Evolutionary conservation across 768 basidiomycete genomes (phyloP).

Genomic region (Saitozyma podzolica): DNA sequence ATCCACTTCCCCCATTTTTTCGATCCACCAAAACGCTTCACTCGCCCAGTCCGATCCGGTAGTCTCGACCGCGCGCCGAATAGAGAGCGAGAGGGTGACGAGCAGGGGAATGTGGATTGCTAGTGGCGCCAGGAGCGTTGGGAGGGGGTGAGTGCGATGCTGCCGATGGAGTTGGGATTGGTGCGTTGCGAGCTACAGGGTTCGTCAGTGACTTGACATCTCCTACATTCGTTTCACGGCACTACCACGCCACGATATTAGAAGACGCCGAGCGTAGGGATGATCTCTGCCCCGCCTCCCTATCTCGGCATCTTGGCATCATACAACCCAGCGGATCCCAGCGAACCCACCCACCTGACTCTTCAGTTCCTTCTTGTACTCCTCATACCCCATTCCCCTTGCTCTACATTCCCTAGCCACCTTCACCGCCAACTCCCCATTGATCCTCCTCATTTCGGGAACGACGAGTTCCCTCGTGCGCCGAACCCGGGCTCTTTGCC

Average conservation of each 20-base stretch:
- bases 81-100: constrained; percentile 45
- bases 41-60: constrained; percentile 26
- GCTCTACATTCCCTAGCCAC: constrained; percentile 44
- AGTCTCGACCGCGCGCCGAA: constrained; percentile 49
- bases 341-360: constrained; percentile 32
- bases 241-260: not conserved
- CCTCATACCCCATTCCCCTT: constrained; percentile 44
- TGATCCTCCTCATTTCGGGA: constrained; percentile 45
- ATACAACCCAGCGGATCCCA: too few species aligned
- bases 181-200: constrained; percentile 30
- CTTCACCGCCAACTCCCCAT: constrained; percentile 34
- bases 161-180: constrained; percentile 35
- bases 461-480: constrained; percentile 41
- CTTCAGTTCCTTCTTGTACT: constrained; percentile 47
- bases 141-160: constrained; percentile 46
- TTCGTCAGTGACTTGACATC: not conserved
- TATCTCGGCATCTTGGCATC: too few species aligned
- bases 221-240: not conserved
- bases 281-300: too few species aligned
- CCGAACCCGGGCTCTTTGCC: constrained; percentile 45
- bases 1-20: constrained; percentile 47
- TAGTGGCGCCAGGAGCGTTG: constrained; percentile 48
- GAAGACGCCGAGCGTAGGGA: too few species aligned
- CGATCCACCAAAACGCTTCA: constrained; percentile 44
- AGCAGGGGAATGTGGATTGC: constrained; percentile 53